Conservation (phyloP, 139 green algal genomes). For the Raphidocelis subcapitata region DNA sequence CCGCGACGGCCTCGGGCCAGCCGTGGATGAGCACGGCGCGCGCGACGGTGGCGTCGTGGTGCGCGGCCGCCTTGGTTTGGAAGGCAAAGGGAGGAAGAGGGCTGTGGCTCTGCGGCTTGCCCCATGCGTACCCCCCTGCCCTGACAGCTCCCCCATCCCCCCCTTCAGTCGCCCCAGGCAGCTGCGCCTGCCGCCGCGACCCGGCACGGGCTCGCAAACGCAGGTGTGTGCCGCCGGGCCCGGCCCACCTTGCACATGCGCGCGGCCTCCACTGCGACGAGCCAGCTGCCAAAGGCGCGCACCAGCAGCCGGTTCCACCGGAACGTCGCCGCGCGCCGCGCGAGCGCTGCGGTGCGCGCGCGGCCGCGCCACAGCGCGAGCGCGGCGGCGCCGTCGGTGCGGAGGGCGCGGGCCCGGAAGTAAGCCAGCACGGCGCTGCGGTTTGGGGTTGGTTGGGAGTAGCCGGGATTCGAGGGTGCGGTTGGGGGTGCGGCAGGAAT, state of each 20-base stretch:
- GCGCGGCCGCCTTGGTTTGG: neutral
- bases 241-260: neutral
- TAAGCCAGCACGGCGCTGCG: neutral
- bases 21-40: neutral
- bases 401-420: conserved; percentile 7
- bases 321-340: conserved; percentile 6
- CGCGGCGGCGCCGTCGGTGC: neutral
- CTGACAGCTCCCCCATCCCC: too few relatives aligned
- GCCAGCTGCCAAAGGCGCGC: conserved; percentile 18
- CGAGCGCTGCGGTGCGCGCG: neutral
- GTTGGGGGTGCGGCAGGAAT: too few relatives aligned
- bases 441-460: too few relatives aligned
- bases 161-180: too few relatives aligned
- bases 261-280: conserved; percentile 1
- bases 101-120: too few relatives aligned
- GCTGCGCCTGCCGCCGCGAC: too few relatives aligned
- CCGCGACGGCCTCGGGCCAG: conserved; percentile 15
- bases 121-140: too few relatives aligned
- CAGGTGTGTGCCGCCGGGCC: too few relatives aligned
- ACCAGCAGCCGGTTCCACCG: conserved; percentile 19
- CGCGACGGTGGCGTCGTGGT: neutral
- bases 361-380: conserved; percentile 5
- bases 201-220: too few relatives aligned
- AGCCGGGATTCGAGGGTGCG: too few relatives aligned
- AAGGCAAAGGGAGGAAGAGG: too few relatives aligned